Percentiles rank a stretch among this genome's conserved stretches.
Conservation (phyloP, 73 alveolate genomes). For the Paraurostyla sp. region DNA sequence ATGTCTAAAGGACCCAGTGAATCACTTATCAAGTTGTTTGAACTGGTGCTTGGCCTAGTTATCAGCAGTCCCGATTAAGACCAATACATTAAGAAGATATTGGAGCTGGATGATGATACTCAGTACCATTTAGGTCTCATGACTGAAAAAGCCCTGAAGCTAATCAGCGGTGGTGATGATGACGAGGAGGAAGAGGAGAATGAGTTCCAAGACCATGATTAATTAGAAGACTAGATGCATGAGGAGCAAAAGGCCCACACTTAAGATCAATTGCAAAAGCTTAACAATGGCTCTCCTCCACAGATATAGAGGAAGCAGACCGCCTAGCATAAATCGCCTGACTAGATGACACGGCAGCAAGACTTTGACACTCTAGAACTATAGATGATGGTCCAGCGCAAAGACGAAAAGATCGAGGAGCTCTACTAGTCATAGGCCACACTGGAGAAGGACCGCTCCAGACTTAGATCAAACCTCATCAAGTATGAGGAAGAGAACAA, state of each 20-base stretch:
- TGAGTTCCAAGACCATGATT: neutral
- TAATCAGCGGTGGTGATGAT: neutral
- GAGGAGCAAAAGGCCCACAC: too few species aligned
- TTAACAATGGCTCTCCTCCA: neutral
- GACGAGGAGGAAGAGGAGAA: neutral
- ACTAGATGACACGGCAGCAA: conserved; percentile 15
- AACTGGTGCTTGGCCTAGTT: conserved; percentile 25
- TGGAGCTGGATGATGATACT: conserved; percentile 35
- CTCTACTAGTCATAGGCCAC: conserved; percentile 20
- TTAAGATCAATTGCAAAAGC: too few species aligned
- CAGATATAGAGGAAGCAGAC: neutral
- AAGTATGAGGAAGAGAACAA: conserved; percentile 58
- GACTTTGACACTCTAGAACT: conserved; percentile 41
- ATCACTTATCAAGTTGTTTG: neutral
- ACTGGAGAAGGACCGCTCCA: conserved; percentile 28
- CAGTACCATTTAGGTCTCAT: neutral
- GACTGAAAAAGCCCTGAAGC: neutral
- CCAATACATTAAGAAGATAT: conserved; percentile 15
- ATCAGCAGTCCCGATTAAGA: conserved; percentile 18
- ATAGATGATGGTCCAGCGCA: neutral
- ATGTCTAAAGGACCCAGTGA: neutral
- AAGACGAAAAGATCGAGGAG: conserved; percentile 54
- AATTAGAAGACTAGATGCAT: neutral
- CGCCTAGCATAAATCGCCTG: neutral
- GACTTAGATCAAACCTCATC: neutral